These are phyloP conservation scores for Carex parvula DNA, from an alignment of 176 grass and related monocot genomes.

Conservation along the genomic window DNA sequence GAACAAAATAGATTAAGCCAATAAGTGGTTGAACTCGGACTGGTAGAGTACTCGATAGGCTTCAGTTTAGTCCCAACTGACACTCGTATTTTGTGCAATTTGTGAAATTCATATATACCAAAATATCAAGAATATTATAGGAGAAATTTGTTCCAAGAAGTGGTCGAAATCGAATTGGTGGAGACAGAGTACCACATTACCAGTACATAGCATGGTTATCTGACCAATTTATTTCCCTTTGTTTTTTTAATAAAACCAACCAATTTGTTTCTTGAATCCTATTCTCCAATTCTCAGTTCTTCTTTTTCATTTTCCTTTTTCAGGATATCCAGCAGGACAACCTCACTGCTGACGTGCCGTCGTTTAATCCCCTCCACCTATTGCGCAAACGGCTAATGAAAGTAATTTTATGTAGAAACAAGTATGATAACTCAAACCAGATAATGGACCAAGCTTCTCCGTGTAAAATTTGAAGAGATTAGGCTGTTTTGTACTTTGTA, in stretches of 20 bases:
- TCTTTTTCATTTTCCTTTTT: background rate
- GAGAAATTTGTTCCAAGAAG: background rate
- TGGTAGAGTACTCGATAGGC: background rate
- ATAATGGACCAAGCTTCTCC: background rate
- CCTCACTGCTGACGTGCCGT: background rate
- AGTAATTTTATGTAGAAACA: background rate
- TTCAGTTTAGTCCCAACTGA: no score
- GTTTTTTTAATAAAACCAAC: no score
- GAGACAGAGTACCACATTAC: background rate
- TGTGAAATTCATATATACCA: background rate
- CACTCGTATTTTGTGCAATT: no score
- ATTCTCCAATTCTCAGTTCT: background rate
- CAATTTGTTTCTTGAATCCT: background rate
- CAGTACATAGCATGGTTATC: background rate
- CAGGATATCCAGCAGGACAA: background rate
- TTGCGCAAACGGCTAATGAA: background rate
- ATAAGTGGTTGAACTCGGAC: background rate
- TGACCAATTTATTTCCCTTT: no score
- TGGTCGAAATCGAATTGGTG: background rate
- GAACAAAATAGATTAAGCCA: background rate
- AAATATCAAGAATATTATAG: background rate
- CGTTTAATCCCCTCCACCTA: background rate
- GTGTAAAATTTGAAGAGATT: background rate
- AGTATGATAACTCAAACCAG: background rate
- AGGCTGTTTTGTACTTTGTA: background rate